A percentile compares a stretch with the other conserved stretches of the same genome.
These are phyloP conservation scores for Yamadazyma laniorum DNA, from an alignment of 805 yeast species.

Conservation along the genomic window DNA sequence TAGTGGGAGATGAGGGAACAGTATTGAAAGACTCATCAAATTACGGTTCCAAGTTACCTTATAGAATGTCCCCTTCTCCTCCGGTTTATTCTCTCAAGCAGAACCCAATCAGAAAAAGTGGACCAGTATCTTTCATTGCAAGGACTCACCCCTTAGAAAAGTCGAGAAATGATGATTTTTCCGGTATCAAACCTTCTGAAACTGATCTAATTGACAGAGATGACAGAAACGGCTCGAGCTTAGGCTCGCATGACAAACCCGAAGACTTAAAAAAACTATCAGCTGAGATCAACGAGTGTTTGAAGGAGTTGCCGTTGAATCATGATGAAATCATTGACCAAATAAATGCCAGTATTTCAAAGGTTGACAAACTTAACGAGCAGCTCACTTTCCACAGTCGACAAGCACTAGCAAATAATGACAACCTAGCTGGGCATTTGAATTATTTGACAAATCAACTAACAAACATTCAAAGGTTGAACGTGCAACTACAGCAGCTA, in stretches of 20 bases:
- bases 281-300: conserved; percentile 3
- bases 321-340: conserved; percentile 17
- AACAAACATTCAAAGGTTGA: conserved; percentile 20
- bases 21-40: too few species aligned
- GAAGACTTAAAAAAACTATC: neutral
- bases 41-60: too few species aligned
- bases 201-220: conserved; percentile 20
- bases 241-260: neutral
- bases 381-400: conserved; percentile 35
- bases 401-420: conserved; percentile 37
- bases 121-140: too few species aligned
- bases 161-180: too few species aligned
- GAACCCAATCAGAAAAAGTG: too few species aligned
- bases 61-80: too few species aligned
- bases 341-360: conserved; percentile 16
- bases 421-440: conserved; percentile 29
- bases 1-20: too few species aligned
- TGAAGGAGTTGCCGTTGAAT: conserved; percentile 17
- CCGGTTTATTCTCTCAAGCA: too few species aligned
- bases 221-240: conserved; percentile 9
- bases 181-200: neutral
- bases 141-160: too few species aligned
- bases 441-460: conserved; percentile 28
- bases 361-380: conserved; percentile 26
- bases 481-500: conserved; percentile 23